A percentile compares a stretch with the other conserved stretches of the same genome.
phyloP scores from a whole-genome alignment of 2,329 filamentous ascomycete genomes.

The Pseudogymnoascus sp. region DNA sequence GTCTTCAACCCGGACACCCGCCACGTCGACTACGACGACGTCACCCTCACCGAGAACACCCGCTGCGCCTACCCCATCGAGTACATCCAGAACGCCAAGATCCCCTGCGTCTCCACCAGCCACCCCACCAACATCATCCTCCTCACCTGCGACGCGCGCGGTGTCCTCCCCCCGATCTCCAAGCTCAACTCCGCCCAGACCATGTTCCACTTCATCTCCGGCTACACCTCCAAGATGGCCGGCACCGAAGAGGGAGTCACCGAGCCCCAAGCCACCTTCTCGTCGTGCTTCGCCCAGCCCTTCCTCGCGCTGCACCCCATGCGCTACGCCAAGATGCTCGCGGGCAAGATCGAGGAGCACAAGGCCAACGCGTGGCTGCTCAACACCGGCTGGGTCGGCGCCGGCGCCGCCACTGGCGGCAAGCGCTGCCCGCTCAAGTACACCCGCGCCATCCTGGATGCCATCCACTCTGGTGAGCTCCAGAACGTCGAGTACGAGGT shows the following conservation, averaged over 20 bases:
- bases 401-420: conserved; percentile 80
- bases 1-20: conserved; percentile 90
- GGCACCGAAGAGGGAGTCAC: conserved; percentile 95
- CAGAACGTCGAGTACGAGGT: conserved; percentile 88
- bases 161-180: conserved; percentile 94
- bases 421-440: conserved; percentile 98
- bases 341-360: conserved; percentile 94
- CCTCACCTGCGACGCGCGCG: conserved; percentile 93
- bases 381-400: conserved; percentile 96
- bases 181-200: conserved; percentile 92
- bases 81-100: conserved; percentile 98
- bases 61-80: conserved; percentile 98
- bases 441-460: conserved; percentile 94
- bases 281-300: conserved; percentile 96
- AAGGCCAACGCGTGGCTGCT: conserved; percentile 96
- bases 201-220: conserved; percentile 99
- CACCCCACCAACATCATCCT: conserved; percentile 98
- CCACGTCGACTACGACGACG: conserved; percentile 90
- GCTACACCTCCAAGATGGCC: conserved; percentile 99
- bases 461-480: conserved; percentile 95
- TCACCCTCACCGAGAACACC: conserved; percentile 95
- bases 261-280: conserved; percentile 97
- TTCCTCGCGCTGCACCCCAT: conserved; percentile 99
- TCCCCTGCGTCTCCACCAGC: conserved; percentile 78
- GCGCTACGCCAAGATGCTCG: conserved; percentile 97